Conservation (phyloP, 2,329 filamentous ascomycete species). For the Hortaea werneckii region DNA sequence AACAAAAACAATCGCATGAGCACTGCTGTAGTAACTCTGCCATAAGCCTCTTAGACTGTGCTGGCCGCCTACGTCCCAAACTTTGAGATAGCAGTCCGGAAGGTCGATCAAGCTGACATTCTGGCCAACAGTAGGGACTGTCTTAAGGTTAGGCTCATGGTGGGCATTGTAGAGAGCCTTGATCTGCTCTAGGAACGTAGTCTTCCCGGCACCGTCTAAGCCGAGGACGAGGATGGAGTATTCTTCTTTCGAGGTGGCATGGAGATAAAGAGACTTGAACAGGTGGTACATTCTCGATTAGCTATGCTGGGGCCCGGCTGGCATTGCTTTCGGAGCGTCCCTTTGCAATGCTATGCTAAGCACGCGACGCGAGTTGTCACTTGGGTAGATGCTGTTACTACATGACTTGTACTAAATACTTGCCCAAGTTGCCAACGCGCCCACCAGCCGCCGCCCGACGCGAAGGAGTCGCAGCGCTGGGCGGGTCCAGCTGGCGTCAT, state of each 20-base stretch:
- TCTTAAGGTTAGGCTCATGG: conserved; percentile 63
- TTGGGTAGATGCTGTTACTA: too few species aligned
- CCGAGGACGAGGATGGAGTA: conserved; percentile 96
- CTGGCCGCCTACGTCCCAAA: conserved; percentile 97
- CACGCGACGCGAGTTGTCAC: neutral
- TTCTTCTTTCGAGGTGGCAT: conserved; percentile 98
- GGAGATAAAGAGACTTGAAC: conserved; percentile 85
- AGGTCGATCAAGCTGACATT: conserved; percentile 88
- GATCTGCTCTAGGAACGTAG: conserved; percentile 92
- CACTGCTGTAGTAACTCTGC: conserved; percentile 90
- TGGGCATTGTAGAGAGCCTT: conserved; percentile 70
- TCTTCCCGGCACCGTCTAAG: conserved; percentile 97
- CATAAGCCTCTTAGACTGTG: conserved; percentile 79
- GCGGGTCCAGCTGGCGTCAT: too few species aligned
- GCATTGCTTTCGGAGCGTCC: neutral
- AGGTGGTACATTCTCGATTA: conserved; percentile 73
- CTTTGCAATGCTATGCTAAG: neutral
- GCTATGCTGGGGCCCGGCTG: neutral
- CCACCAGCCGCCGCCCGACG: neutral
- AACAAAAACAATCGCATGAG: conserved; percentile 95
- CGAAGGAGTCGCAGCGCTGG: too few species aligned
- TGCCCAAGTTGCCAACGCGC: neutral
- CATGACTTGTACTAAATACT: neutral
- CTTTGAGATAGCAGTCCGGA: conserved; percentile 92
- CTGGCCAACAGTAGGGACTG: conserved; percentile 92